phyloP scores from a whole-genome alignment of 2,329 filamentous ascomycete genomes.

The Claviceps humidiphila region DNA sequence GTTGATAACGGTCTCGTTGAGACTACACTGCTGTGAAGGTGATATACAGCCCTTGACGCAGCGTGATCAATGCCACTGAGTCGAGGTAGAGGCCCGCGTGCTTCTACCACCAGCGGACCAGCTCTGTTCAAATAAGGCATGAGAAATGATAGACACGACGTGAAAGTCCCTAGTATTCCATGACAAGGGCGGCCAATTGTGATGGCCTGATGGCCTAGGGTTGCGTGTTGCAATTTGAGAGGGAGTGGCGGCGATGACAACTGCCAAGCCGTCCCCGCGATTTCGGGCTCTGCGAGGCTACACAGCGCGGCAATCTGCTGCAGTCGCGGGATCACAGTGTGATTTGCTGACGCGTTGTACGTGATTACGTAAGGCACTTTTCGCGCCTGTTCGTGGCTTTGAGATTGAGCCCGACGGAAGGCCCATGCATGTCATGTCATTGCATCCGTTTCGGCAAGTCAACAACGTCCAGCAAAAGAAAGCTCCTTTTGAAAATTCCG shows the following conservation, averaged over 20 bases:
- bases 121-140: conserved; percentile 11
- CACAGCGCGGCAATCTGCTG: too few relatives aligned
- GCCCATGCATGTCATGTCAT: neutral
- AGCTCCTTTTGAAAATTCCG: neutral
- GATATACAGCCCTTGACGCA: neutral
- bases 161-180: conserved; percentile 2
- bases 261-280: too few relatives aligned
- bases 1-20: neutral
- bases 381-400: neutral
- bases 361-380: conserved; percentile 2
- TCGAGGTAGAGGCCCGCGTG: conserved; percentile 11
- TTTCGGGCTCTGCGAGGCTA: too few relatives aligned
- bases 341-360: too few relatives aligned
- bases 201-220: conserved; percentile 9
- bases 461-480: neutral
- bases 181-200: conserved; percentile 9
- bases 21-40: neutral
- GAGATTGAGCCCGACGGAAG: neutral
- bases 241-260: conserved; percentile 3
- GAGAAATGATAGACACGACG: neutral
- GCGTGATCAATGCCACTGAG: neutral
- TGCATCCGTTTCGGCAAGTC: neutral
- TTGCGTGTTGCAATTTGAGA: neutral
- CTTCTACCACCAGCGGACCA: conserved; percentile 12
- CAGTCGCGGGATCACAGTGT: too few relatives aligned